Evolutionary conservation across 1,139 yeast species (phyloP).

Genomic region (Zhuliangozyma parablackwelliae): DNA sequence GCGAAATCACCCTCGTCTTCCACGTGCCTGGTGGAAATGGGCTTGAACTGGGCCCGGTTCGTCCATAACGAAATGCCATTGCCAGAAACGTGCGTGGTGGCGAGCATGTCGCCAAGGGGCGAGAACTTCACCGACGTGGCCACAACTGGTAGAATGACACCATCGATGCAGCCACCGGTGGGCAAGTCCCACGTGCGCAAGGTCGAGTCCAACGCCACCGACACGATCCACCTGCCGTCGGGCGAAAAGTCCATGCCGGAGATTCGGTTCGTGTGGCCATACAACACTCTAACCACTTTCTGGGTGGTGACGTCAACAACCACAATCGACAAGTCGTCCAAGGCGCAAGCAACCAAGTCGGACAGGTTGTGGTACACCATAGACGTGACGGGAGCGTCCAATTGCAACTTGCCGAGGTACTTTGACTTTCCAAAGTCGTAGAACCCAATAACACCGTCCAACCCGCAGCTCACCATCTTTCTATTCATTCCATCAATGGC

Average conservation of each 20-base stretch:
- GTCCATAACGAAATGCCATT: constrained; percentile 94
- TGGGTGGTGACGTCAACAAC: constrained; percentile 80
- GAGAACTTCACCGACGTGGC: constrained; percentile 80
- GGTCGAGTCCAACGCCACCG: constrained; percentile 80
- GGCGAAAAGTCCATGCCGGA: constrained; percentile 90
- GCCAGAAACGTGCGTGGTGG: constrained; percentile 88
- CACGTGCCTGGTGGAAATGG: constrained; percentile 69
- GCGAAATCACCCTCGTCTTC: constrained; percentile 75
- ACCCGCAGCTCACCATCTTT: constrained; percentile 78
- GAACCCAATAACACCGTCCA: constrained; percentile 87
- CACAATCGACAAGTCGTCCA: constrained; percentile 83
- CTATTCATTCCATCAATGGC: constrained; percentile 88
- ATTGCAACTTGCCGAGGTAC: constrained; percentile 60
- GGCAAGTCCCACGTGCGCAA: constrained; percentile 97
- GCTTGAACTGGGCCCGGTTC: constrained; percentile 77
- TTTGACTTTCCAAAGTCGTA: constrained; percentile 77
- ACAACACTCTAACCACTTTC: constrained; percentile 77
- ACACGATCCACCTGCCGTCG: constrained; percentile 92
- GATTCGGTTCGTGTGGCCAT: constrained; percentile 88
- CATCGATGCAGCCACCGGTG: constrained; percentile 95
- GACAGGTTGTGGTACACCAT: constrained; percentile 77
- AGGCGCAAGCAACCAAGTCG: constrained; percentile 77
- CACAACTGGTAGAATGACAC: constrained; percentile 70
- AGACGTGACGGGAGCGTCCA: constrained; percentile 75
- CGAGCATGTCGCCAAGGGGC: constrained; percentile 86